Evolutionary conservation across 73 alveolate species (phyloP).

Genomic region (Symbiodinium natans): DNA sequence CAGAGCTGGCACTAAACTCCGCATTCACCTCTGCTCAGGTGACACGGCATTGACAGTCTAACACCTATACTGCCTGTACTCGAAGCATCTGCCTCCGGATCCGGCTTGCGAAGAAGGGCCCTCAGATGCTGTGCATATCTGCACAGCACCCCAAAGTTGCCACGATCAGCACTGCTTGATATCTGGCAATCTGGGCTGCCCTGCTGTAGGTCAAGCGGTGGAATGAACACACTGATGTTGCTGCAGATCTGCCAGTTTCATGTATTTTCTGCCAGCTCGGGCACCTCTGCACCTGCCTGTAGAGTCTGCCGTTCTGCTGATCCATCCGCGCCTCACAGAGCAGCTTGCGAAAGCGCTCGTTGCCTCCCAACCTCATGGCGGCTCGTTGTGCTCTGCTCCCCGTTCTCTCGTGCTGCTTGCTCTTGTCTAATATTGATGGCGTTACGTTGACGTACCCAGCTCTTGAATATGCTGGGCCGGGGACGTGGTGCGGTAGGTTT

Average conservation of each 20-base stretch:
- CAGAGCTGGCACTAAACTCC: background rate
- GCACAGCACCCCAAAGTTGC: background rate
- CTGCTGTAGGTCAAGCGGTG: conserved; percentile 42
- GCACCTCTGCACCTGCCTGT: too few species aligned
- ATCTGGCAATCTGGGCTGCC: conserved; percentile 7
- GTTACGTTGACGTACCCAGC: too few species aligned
- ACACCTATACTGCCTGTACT: background rate
- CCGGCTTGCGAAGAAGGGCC: background rate
- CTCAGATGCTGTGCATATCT: background rate
- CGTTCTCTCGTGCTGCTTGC: too few species aligned
- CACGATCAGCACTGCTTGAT: background rate
- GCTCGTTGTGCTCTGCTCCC: too few species aligned
- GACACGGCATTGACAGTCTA: background rate
- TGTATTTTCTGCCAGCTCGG: too few species aligned
- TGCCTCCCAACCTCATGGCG: background rate
- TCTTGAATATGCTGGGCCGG: background rate
- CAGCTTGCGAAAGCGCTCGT: conserved; percentile 8
- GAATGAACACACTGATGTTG: conserved; percentile 54
- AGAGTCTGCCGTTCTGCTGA: too few species aligned
- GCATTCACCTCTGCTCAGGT: background rate
- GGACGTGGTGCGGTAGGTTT: conserved; percentile 51
- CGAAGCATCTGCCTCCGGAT: background rate
- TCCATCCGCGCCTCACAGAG: background rate
- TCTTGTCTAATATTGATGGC: too few species aligned
- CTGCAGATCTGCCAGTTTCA: conserved; percentile 36